Base-by-base conservation (phyloP, 768 basidiomycete genomes). In the Russula sp. region DNA sequence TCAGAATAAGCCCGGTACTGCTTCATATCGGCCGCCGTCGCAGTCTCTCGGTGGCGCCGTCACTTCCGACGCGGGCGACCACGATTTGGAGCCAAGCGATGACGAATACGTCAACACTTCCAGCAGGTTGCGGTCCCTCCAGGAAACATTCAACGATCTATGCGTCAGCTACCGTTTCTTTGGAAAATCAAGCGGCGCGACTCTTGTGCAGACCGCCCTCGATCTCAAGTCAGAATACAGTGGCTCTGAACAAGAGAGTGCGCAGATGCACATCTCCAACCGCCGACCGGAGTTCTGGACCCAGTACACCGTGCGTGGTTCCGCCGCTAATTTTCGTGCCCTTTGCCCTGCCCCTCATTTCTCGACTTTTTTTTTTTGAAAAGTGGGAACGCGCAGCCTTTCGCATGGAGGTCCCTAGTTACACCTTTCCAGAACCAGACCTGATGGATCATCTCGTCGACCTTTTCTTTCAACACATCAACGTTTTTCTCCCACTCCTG, bases 221-320 rank as follows among this genome's bases (percentile, higher is more conserved):
- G 74, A 76, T 68, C 70, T 78, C 62, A 78, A 77, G 68, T 71
- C 73, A 7, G 75, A 77, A 55, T 74, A 75, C 59, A 63, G 69
- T 10, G 73, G 73, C 39, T 47, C 55, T 5, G 66, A 64, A 20
- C 16, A 50, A 34, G 47, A 65, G 0, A 29, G 58, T 7, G 22
- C 43, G 38, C 59, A 55, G 18, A 36, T 29, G 25, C 53, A 67
- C 39, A 67, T 72, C 25, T 63, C 73, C 20, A 65, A 61, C 59
- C 76, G 73, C 59, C 76, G 81, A 32, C 70, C 73, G 5, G 79
- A 83, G 59, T 81, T 79, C 62, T 85, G 83, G 84, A 70, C 73
- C 5, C 63, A 72, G 46, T 79, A 78, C 49, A 70, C 76, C 10
- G 82, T 82, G 50, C 53, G 78, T 72, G 56, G 52, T 48, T 16